These are phyloP conservation scores for Mortierella sp. DNA, from an alignment of 371 early-diverging fungal species.

Conservation along the genomic window DNA sequence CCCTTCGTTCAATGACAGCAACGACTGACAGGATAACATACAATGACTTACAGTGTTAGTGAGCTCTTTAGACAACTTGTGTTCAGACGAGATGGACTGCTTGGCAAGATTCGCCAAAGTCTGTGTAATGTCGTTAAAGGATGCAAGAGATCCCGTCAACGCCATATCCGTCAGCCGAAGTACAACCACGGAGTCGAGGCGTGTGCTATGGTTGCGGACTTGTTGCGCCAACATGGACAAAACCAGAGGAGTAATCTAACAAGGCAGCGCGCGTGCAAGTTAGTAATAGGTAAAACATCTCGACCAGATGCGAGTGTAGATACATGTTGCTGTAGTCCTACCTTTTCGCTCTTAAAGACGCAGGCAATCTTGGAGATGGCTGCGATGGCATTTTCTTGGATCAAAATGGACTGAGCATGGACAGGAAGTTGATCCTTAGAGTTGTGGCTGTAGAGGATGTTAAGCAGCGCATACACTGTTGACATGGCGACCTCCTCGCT, in stretches of 20 bases:
- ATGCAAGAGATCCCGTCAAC: constrained; percentile 60
- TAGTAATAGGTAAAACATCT: too few relatives aligned
- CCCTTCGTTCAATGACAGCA: neutral
- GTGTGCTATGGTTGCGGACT: constrained; percentile 59
- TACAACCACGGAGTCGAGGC: constrained; percentile 62
- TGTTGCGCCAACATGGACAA: constrained; percentile 70
- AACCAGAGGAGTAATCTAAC: constrained; percentile 67
- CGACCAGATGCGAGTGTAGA: too few relatives aligned
- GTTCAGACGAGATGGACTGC: constrained; percentile 60
- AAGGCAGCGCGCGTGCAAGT: too few relatives aligned
- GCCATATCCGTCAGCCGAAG: constrained; percentile 68
- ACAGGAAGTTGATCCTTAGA: constrained; percentile 33
- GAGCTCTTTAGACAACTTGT: constrained; percentile 56
- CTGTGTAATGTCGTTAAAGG: constrained; percentile 65
- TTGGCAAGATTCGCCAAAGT: constrained; percentile 61
- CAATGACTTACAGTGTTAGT: constrained; percentile 57
- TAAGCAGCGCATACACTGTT: constrained; percentile 64
- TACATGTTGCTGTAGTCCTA: neutral
- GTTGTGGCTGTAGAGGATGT: constrained; percentile 58
- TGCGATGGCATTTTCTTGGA: constrained; percentile 66
- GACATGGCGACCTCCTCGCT: constrained; percentile 61
- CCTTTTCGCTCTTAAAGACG: constrained; percentile 68
- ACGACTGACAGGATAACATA: neutral
- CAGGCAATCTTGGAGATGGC: constrained; percentile 73
- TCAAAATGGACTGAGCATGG: constrained; percentile 62